Base-by-base conservation (phyloP, 306 rosid genomes). In the Myrica gale region DNA sequence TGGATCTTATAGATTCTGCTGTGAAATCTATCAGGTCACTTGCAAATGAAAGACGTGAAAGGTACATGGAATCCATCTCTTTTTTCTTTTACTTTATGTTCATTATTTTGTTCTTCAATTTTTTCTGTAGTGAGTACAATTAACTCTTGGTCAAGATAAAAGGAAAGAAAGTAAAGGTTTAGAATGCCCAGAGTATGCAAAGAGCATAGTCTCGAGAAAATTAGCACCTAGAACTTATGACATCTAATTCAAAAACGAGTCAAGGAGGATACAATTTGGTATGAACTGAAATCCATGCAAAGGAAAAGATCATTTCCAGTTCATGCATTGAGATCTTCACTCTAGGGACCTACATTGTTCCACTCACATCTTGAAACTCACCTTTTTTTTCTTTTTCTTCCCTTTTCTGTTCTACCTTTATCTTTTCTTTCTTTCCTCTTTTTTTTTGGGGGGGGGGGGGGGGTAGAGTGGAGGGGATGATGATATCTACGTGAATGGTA, bases 41-140 rank as follows among this genome's bases (percentile, higher is more conserved):
- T 68, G 93, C 97, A 71, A 92, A 95, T 81, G 98, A 94, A 88
- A 92, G 85, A 71, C 95, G 95, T 51, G 96, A 92, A 78, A 92
- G 95, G 98, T 92, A 87, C 39, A 78, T 43, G n/a, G 80, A 58
- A 63, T 67, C 44, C 51, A 45, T 47, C 37, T 80, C 71, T 79
- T 60, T 10, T 20, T 39, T 26, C 5, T 12, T 26, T 9, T n/a
- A 10, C 13, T 43, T 66, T 63, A 21, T 62, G 46, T 65, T 65
- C 42, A 45, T 17, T 65, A 26, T 65, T 17, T 41, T n/a, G 19
- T n/a, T 39, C 12, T n/a, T 37, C 15, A 11, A 32, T 32, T 60
- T 39, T 63, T 16, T 41, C 9, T 15, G 16, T 7, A 3, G n/a
- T 39, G 11, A 58, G 66, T 32, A 23, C 32, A 58, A 58, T 6